phyloP scores from a whole-genome alignment of 805 yeast species.

The Saturnispora dispora region DNA sequence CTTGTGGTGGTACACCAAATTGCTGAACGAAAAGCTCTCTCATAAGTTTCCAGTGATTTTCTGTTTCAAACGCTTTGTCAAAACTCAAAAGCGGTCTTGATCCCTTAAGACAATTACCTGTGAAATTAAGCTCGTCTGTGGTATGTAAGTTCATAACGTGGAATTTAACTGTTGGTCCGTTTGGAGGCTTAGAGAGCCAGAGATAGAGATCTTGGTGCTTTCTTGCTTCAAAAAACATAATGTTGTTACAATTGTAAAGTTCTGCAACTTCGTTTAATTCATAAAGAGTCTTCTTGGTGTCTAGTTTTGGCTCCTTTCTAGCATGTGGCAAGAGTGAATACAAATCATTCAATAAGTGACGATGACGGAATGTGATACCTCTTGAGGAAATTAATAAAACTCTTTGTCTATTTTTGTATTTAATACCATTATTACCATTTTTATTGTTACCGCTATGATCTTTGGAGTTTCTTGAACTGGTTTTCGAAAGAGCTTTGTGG shows the following conservation, averaged over 20 bases:
- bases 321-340: conserved; percentile 81
- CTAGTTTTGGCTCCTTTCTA: conserved; percentile 92
- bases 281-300: conserved; percentile 78
- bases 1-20: conserved; percentile 92
- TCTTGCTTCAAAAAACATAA: conserved; percentile 89
- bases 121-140: conserved; percentile 89
- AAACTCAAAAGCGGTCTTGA: conserved; percentile 90
- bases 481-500: conserved; percentile 45
- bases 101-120: conserved; percentile 93
- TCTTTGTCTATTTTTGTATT: conserved; percentile 77
- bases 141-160: conserved; percentile 93
- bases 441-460: conserved; percentile 2
- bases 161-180: conserved; percentile 94
- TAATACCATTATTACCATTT: conserved; percentile 33
- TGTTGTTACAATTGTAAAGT: conserved; percentile 91
- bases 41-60: conserved; percentile 60
- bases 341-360: conserved; percentile 84
- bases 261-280: conserved; percentile 95
- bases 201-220: conserved; percentile 91
- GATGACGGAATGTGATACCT: conserved; percentile 91
- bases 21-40: conserved; percentile 76
- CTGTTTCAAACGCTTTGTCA: conserved; percentile 66
- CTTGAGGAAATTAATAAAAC: conserved; percentile 85
- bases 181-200: conserved; percentile 95
- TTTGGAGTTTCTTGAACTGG: conserved; percentile 28